Percentiles rank a stretch among this genome's conserved stretches.
Conservation (phyloP, 306 rosid genomes). For the Vigna unguiculata region DNA sequence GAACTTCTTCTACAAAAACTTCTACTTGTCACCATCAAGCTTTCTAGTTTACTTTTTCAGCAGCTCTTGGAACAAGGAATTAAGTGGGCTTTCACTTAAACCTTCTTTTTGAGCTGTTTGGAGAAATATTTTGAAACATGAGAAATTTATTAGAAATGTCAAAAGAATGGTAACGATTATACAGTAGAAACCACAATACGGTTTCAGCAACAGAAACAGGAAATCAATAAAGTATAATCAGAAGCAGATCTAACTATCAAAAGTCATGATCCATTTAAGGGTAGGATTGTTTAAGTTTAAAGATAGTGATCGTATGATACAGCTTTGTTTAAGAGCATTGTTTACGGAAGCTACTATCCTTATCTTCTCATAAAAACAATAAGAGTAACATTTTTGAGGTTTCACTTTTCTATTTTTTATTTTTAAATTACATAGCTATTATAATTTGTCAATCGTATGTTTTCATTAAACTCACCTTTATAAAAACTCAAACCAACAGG, state of each 20-base stretch:
- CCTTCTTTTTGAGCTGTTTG: slow-evolving; percentile 74
- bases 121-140: slow-evolving; percentile 36
- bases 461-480: background rate
- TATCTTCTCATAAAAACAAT: background rate
- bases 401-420: background rate
- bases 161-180: slow-evolving; percentile 26
- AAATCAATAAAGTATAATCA: slow-evolving; percentile 3
- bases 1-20: slow-evolving; percentile 43
- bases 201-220: background rate
- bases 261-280: slow-evolving; percentile 33
- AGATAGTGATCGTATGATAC: background rate
- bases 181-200: slow-evolving; percentile 3
- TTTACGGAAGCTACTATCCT: background rate
- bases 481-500: background rate
- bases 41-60: slow-evolving; percentile 26
- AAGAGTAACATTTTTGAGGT: background rate
- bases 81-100: slow-evolving; percentile 44
- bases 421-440: background rate
- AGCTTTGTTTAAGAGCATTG: background rate
- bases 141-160: slow-evolving; percentile 33
- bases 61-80: slow-evolving; percentile 35
- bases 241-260: slow-evolving; percentile 34
- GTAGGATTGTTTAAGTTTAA: background rate
- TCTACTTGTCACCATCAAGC: slow-evolving; percentile 41
- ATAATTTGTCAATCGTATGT: background rate